Conservation (phyloP, 2,329 filamentous ascomycete species). For the Epicoccum nigrum region DNA sequence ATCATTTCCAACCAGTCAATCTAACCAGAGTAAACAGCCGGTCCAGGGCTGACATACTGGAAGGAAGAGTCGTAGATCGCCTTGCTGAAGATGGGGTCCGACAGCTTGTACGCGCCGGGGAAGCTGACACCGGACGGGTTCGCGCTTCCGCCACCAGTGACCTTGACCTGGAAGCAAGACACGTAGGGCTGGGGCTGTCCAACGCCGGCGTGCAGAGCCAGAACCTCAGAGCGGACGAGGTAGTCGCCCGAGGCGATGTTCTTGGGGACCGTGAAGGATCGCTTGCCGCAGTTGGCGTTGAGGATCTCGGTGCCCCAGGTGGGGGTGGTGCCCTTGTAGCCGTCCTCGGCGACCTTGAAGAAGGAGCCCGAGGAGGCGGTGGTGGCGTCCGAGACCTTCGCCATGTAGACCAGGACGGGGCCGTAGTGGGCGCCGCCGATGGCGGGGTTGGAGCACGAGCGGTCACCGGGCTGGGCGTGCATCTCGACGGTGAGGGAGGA, state of each 20-base stretch:
- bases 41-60: constrained; percentile 45
- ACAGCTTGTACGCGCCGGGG: constrained; percentile 44
- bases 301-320: constrained; percentile 49
- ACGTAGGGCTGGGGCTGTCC: constrained; percentile 44
- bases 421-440: constrained; percentile 49
- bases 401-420: constrained; percentile 48
- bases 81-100: constrained; percentile 42
- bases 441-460: constrained; percentile 40
- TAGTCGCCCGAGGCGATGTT: constrained; percentile 42
- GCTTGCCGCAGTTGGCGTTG: constrained; percentile 48
- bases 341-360: constrained; percentile 49
- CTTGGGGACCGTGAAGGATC: constrained; percentile 45
- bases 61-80: constrained; percentile 43
- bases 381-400: constrained; percentile 45
- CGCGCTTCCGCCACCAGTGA: constrained; percentile 43
- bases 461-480: constrained; percentile 45
- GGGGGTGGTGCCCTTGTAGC: constrained; percentile 43
- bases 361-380: constrained; percentile 39
- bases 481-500: constrained; percentile 45
- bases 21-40: constrained; percentile 42
- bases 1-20: not conserved
- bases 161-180: constrained; percentile 48
- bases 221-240: constrained; percentile 43
- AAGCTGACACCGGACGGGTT: constrained; percentile 43
- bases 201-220: constrained; percentile 44